Evolutionary conservation across 371 early-diverging fungal genomes (phyloP).

Genomic region (Polyrhizophydium stewartii): DNA sequence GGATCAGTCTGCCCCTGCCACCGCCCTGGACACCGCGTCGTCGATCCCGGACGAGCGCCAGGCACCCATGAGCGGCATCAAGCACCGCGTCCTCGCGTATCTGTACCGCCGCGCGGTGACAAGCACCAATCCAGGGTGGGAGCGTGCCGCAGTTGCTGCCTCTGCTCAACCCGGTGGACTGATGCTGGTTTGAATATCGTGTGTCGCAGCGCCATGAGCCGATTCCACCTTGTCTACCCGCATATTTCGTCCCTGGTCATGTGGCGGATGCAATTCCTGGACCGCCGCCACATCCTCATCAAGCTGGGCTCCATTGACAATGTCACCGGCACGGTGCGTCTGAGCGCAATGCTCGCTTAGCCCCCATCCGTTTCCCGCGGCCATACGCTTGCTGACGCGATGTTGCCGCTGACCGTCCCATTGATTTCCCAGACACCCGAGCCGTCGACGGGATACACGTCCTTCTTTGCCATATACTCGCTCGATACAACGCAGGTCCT

Average conservation of each 20-base stretch:
- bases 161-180: too few relatives aligned
- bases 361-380: too few relatives aligned
- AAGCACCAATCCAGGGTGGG: slow-evolving; percentile 30
- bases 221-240: slow-evolving; percentile 54
- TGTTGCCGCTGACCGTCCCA: slow-evolving; percentile 25
- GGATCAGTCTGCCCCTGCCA: too few relatives aligned
- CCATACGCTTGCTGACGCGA: background rate
- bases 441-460: slow-evolving; percentile 20
- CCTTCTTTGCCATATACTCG: slow-evolving; percentile 58
- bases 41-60: too few relatives aligned
- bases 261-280: slow-evolving; percentile 61
- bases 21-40: too few relatives aligned
- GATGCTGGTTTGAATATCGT: too few relatives aligned
- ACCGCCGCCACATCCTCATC: slow-evolving; percentile 48
- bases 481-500: slow-evolving; percentile 43
- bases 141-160: background rate
- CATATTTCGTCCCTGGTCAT: slow-evolving; percentile 50
- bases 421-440: slow-evolving; percentile 2
- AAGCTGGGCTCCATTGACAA: slow-evolving; percentile 53
- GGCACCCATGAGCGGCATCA: slow-evolving; percentile 44
- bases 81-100: slow-evolving; percentile 58
- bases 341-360: background rate
- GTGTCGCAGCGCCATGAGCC: slow-evolving; percentile 46
- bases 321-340: slow-evolving; percentile 38
- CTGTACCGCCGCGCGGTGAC: slow-evolving; percentile 29